A percentile compares a stretch with the other conserved stretches of the same genome.
Conservation (phyloP, 768 basidiomycete genomes). For the Cubamyces sp. region DNA sequence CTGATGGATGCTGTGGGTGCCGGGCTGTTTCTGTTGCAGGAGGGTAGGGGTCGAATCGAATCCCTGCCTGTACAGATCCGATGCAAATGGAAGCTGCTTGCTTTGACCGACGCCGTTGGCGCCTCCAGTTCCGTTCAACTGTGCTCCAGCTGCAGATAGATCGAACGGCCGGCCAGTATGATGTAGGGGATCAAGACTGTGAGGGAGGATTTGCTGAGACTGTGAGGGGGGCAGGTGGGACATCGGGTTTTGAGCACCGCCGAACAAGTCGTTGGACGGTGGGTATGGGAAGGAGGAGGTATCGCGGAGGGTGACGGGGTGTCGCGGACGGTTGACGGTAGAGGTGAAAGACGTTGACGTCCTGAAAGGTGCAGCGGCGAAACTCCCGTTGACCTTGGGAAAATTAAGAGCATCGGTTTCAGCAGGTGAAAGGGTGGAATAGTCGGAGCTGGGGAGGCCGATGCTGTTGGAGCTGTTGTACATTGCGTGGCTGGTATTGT, state of each 20-base stretch:
- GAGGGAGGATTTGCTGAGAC: conserved; percentile 34
- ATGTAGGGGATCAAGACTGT: conserved; percentile 23
- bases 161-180: conserved; percentile 39
- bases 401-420: conserved; percentile 39
- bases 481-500: conserved; percentile 39
- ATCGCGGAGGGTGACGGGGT: conserved; percentile 34
- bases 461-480: conserved; percentile 50
- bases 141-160: conserved; percentile 35
- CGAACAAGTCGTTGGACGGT: conserved; percentile 33
- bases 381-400: conserved; percentile 38
- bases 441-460: conserved; percentile 39
- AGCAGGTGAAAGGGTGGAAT: conserved; percentile 37
- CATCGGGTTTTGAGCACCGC: conserved; percentile 30
- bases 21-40: conserved; percentile 25
- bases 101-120: conserved; percentile 19
- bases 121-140: conserved; percentile 20
- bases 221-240: conserved; percentile 42
- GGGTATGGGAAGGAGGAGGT: conserved; percentile 34
- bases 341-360: conserved; percentile 37
- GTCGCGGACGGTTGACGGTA: conserved; percentile 43
- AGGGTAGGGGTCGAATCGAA: conserved; percentile 27
- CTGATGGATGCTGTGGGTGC: conserved; percentile 19
- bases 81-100: conserved; percentile 27
- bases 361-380: conserved; percentile 41
- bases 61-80: conserved; percentile 30